Conservation (phyloP, 2,329 filamentous ascomycete genomes). For the Penicillium capsulatum region DNA sequence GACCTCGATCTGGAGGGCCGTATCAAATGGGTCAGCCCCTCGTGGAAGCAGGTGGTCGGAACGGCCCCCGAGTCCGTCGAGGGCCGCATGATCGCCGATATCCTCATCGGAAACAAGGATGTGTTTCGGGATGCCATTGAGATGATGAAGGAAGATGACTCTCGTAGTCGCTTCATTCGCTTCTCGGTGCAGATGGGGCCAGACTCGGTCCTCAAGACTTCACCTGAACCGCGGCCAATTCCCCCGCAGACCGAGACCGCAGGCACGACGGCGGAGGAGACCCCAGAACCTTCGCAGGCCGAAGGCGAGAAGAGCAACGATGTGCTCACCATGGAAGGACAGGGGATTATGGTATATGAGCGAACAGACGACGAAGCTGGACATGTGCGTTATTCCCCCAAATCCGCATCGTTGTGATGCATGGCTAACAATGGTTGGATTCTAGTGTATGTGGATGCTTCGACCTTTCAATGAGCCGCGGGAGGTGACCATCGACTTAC, state of each 20-base stretch:
- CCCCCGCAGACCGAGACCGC: conserved; percentile 11
- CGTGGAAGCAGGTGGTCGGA: conserved; percentile 90
- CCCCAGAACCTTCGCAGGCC: conserved; percentile 37
- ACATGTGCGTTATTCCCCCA: conserved; percentile 61
- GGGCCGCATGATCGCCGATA: conserved; percentile 71
- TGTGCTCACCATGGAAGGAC: conserved; percentile 78
- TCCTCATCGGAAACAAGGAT: conserved; percentile 74
- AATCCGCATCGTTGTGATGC: not conserved
- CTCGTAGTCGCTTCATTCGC: conserved; percentile 82
- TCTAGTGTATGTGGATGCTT: conserved; percentile 98
- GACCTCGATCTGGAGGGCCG: conserved; percentile 86
- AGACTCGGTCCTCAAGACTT: conserved; percentile 59
- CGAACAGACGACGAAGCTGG: conserved; percentile 78
- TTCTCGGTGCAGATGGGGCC: conserved; percentile 70
- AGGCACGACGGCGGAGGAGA: conserved; percentile 23
- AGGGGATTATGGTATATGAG: conserved; percentile 98
- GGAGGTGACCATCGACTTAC: conserved; percentile 94
- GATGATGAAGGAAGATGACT: conserved; percentile 87
- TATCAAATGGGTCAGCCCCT: conserved; percentile 94
- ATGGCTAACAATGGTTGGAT: conserved; percentile 1
- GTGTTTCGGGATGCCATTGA: conserved; percentile 81
- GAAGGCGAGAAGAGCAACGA: conserved; percentile 43
- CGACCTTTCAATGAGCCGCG: conserved; percentile 82
- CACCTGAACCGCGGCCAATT: conserved; percentile 29
- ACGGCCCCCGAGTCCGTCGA: conserved; percentile 68